Conservation (phyloP, 2,329 filamentous ascomycete genomes). For the Cladophialophora yegresii region DNA sequence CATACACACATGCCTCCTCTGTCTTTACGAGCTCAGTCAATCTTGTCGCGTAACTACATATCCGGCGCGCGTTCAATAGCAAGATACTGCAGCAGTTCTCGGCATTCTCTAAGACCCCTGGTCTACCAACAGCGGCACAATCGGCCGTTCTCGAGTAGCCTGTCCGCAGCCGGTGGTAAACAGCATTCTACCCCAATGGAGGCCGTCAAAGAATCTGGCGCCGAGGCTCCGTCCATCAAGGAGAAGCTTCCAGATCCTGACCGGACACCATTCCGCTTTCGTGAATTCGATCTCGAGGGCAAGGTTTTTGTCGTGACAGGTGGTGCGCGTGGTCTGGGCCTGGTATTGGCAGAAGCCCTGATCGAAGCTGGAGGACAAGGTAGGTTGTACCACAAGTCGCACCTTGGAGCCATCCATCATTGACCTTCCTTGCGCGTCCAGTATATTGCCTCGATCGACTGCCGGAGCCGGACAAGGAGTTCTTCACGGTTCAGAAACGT, state of each 20-base stretch:
- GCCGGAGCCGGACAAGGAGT: slow-evolving; percentile 48
- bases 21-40: background rate
- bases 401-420: slow-evolving; percentile 13
- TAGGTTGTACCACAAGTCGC: slow-evolving; percentile 44
- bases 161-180: background rate
- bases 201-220: slow-evolving; percentile 6
- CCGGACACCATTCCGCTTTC: slow-evolving; percentile 40
- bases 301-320: slow-evolving; percentile 49
- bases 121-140: background rate
- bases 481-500: slow-evolving; percentile 44
- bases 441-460: slow-evolving; percentile 54
- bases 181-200: background rate
- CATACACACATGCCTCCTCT: slow-evolving; percentile 7
- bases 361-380: slow-evolving; percentile 53
- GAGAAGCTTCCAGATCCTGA: slow-evolving; percentile 29
- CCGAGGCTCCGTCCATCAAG: slow-evolving; percentile 21
- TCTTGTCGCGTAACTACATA: slow-evolving; percentile 9
- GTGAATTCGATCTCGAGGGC: slow-evolving; percentile 48
- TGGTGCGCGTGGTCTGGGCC: slow-evolving; percentile 48
- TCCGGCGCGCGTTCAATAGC: slow-evolving; percentile 3
- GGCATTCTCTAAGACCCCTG: background rate
- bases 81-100: slow-evolving; percentile 16
- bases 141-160: slow-evolving; percentile 1
- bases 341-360: slow-evolving; percentile 51
- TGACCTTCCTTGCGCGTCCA: slow-evolving; percentile 33